Conservation (phyloP, 805 yeast genomes). For the Starmerella asiatica region DNA sequence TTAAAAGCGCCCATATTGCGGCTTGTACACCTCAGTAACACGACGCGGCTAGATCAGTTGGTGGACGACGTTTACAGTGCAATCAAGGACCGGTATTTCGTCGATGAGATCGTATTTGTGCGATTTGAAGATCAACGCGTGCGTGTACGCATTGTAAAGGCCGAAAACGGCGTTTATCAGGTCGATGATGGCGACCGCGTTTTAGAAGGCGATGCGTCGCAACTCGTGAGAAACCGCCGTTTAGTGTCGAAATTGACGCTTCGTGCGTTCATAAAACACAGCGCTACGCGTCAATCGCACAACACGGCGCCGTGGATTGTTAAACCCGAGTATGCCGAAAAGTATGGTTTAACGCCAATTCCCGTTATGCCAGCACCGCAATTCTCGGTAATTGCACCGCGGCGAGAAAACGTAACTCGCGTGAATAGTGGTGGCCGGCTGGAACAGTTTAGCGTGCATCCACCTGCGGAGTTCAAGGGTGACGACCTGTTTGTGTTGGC, state of each 20-base stretch:
- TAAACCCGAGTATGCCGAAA: constrained; percentile 56
- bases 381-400: not conserved
- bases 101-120: constrained; percentile 73
- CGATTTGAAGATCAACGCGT: constrained; percentile 33
- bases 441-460: not conserved
- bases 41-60: constrained; percentile 67
- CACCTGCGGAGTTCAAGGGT: not conserved
- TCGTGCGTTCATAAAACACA: constrained; percentile 72
- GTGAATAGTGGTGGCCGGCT: not conserved
- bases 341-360: constrained; percentile 34
- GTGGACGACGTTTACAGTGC: constrained; percentile 74
- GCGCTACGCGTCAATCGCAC: constrained; percentile 63
- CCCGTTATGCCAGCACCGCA: not conserved
- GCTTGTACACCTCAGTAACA: constrained; percentile 65
- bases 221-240: constrained; percentile 69
- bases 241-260: constrained; percentile 81
- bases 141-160: constrained; percentile 39
- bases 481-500: constrained; percentile 17
- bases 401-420: not conserved
- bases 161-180: not conserved
- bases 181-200: not conserved
- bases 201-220: constrained; percentile 22
- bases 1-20: constrained; percentile 84
- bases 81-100: constrained; percentile 74
- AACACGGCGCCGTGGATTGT: constrained; percentile 96